A percentile compares a stretch with the other conserved stretches of the same genome.
Evolutionary conservation across 2,329 filamentous ascomycete species (phyloP).

Genomic region (Fusarium haematococcum): DNA sequence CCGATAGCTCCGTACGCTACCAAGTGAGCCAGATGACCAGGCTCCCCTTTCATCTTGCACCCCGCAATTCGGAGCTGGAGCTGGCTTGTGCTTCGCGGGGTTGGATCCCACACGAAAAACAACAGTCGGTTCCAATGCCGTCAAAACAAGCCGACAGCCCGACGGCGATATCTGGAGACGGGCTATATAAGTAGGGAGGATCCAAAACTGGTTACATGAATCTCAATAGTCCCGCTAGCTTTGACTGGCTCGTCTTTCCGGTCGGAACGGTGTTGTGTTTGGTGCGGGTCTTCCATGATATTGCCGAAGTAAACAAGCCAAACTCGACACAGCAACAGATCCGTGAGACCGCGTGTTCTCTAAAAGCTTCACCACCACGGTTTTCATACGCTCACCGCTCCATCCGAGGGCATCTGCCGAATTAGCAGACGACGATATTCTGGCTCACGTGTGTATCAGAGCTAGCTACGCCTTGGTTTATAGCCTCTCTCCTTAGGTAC

Average conservation of each 20-base stretch:
- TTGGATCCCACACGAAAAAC: conserved; percentile 1
- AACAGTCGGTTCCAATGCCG: not conserved
- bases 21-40: conserved; percentile 13
- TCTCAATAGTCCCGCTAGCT: not conserved
- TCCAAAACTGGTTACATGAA: not conserved
- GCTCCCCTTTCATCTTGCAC: conserved; percentile 15
- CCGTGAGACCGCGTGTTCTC: not conserved
- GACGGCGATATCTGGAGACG: not conserved
- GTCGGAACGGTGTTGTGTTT: not conserved
- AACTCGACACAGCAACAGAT: not conserved
- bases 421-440: not conserved
- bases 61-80: conserved; percentile 23
- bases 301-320: conserved; percentile 11
- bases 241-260: not conserved
- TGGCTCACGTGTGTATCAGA: conserved; percentile 1
- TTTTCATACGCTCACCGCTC: not conserved
- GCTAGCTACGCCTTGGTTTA: not conserved
- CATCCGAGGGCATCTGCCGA: not conserved
- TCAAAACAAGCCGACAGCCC: not conserved
- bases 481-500: not conserved
- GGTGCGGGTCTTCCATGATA: not conserved
- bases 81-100: conserved; percentile 30
- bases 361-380: conserved; percentile 15
- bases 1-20: conserved; percentile 28
- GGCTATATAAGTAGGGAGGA: not conserved